A percentile compares a stretch with the other conserved stretches of the same genome.
phyloP scores from a whole-genome alignment of 306 rosid species.

The Mimosa pudica region DNA sequence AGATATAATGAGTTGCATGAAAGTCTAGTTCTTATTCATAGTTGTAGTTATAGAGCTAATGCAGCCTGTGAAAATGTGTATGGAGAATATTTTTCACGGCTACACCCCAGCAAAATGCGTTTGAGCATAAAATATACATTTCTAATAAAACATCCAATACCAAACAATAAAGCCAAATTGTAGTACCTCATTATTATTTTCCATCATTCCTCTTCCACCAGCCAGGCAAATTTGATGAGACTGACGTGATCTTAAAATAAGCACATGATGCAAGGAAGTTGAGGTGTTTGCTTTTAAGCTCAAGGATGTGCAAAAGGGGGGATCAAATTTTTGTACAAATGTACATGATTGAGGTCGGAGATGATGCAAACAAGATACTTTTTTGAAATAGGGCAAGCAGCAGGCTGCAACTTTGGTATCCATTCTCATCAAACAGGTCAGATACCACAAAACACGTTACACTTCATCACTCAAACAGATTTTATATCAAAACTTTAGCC shows the following conservation, averaged over 20 bases:
- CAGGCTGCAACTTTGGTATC: conserved; percentile 50
- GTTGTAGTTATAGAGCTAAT: neutral
- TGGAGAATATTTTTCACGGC: neutral
- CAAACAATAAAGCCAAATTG: conserved; percentile 16
- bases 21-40: neutral
- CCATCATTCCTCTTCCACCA: conserved; percentile 54
- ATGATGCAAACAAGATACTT: conserved; percentile 27
- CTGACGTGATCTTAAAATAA: conserved; percentile 32
- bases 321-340: conserved; percentile 22
- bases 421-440: conserved; percentile 44
- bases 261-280: conserved; percentile 30
- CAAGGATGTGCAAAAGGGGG: conserved; percentile 2
- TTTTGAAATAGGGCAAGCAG: conserved; percentile 41
- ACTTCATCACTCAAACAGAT: conserved; percentile 31
- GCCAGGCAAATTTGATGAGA: conserved; percentile 48
- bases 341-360: conserved; percentile 26
- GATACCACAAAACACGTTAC: conserved; percentile 34
- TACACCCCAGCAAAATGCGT: neutral
- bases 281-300: conserved; percentile 25
- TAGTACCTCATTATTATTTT: conserved; percentile 53
- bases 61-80: too few relatives aligned
- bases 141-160: neutral
- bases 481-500: conserved; percentile 22
- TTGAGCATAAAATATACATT: neutral
- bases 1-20: neutral